Evolutionary conservation across 257 asterid species (phyloP).

Genomic region (Solanum megistacrolobum): DNA sequence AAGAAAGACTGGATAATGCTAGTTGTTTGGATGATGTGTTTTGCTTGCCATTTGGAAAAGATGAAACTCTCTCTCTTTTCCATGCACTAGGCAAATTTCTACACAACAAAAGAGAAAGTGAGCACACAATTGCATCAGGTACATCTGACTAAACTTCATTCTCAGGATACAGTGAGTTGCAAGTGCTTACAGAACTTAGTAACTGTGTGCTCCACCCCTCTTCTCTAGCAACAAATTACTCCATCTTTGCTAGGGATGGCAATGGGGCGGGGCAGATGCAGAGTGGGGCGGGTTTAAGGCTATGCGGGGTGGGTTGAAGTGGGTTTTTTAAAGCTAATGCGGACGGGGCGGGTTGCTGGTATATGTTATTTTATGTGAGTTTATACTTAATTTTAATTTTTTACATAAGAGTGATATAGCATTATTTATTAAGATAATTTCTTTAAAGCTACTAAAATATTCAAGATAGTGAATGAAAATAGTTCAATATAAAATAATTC

Average conservation of each 20-base stretch:
- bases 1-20: slow-evolving; percentile 17
- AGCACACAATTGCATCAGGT: slow-evolving; percentile 40
- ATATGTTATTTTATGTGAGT: too few relatives aligned
- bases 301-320: too few relatives aligned
- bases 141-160: background rate
- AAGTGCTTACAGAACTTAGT: background rate
- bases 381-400: too few relatives aligned
- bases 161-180: background rate
- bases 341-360: too few relatives aligned
- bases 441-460: too few relatives aligned
- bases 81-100: slow-evolving; percentile 95
- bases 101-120: slow-evolving; percentile 67
- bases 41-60: slow-evolving; percentile 71
- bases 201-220: background rate
- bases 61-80: slow-evolving; percentile 58
- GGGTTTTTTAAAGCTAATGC: too few relatives aligned
- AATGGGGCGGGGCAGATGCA: too few relatives aligned
- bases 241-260: background rate
- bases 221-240: background rate
- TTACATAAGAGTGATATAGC: too few relatives aligned
- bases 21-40: slow-evolving; percentile 22
- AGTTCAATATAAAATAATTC: too few relatives aligned
- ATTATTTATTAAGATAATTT: too few relatives aligned
- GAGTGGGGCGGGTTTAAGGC: too few relatives aligned
- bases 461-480: too few relatives aligned